Evolutionary conservation across 495 filamentous ascomycete genomes (phyloP).

Genomic region (Talaromyces trachyspermus): DNA sequence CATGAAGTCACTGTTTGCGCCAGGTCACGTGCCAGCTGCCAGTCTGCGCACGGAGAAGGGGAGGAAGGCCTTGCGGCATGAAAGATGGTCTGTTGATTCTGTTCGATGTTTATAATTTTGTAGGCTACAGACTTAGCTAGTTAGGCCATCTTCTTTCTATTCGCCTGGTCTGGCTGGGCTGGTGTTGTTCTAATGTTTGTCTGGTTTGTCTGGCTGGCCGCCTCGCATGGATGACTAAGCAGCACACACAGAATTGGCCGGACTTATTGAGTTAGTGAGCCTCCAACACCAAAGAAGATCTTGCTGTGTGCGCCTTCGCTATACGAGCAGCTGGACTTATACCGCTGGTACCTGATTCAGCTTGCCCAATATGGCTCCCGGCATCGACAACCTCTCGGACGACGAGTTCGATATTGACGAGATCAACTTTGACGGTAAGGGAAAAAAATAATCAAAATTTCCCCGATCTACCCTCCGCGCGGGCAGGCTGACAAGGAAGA

Average conservation of each 20-base stretch:
- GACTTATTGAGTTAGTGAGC: slow-evolving; percentile 3
- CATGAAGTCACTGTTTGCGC: too few relatives aligned
- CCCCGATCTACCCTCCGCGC: slow-evolving; percentile 16
- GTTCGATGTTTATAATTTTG: too few relatives aligned
- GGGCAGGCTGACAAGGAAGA: slow-evolving; percentile 2
- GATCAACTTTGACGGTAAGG: slow-evolving; percentile 83
- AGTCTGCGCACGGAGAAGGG: too few relatives aligned
- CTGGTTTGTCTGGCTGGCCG: not conserved
- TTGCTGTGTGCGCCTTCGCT: slow-evolving; percentile 1
- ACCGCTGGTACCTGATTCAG: not conserved
- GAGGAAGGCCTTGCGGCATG: too few relatives aligned
- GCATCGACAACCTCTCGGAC: slow-evolving; percentile 63
- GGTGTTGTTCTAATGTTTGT: not conserved
- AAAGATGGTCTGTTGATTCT: too few relatives aligned
- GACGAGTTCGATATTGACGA: slow-evolving; percentile 82
- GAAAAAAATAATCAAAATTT: slow-evolving; percentile 22
- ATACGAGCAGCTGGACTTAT: slow-evolving; percentile 4
- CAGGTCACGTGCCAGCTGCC: too few relatives aligned
- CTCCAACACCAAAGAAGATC: slow-evolving; percentile 19
- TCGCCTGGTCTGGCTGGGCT: too few relatives aligned
- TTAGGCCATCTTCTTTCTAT: too few relatives aligned
- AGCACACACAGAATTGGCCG: slow-evolving; percentile 7
- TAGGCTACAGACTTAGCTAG: too few relatives aligned
- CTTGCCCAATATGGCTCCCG: slow-evolving; percentile 57
- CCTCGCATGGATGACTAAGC: slow-evolving; percentile 9